These are phyloP conservation scores for Gilbertella persicaria DNA, from an alignment of 371 early-diverging fungal species.

Conservation along the genomic window DNA sequence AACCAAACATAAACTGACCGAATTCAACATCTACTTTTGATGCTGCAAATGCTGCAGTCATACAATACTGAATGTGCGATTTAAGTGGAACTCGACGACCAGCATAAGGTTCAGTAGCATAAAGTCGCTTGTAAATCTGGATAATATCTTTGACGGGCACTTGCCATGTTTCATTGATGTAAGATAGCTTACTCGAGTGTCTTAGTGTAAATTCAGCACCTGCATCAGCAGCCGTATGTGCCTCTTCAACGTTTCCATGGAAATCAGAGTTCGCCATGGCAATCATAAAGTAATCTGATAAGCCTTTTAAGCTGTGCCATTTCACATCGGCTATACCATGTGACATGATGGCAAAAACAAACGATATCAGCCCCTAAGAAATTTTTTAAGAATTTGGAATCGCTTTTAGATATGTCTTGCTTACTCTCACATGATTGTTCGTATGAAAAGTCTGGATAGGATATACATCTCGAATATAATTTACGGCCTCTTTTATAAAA, in stretches of 20 bases:
- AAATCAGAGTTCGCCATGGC: conserved; percentile 69
- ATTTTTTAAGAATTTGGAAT: background rate
- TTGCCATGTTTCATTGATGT: conserved; percentile 66
- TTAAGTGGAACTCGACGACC: conserved; percentile 25
- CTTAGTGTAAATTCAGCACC: conserved; percentile 81
- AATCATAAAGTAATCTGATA: conserved; percentile 71
- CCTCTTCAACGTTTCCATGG: conserved; percentile 55
- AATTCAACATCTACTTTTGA: conserved; percentile 60
- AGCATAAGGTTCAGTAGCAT: conserved; percentile 9
- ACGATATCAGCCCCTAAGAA: conserved; percentile 65
- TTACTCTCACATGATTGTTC: conserved; percentile 33
- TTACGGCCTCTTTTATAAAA: conserved; percentile 68
- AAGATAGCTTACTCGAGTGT: conserved; percentile 44
- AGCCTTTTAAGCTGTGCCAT: conserved; percentile 79
- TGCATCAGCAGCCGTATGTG: conserved; percentile 76
- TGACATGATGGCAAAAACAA: conserved; percentile 79
- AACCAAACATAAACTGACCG: conserved; percentile 47
- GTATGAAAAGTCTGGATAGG: conserved; percentile 20
- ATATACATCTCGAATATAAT: conserved; percentile 55
- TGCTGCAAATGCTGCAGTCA: conserved; percentile 65
- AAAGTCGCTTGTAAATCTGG: conserved; percentile 64
- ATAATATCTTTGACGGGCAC: conserved; percentile 78
- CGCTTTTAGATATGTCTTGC: background rate
- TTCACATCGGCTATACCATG: conserved; percentile 83
- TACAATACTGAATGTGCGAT: conserved; percentile 56